These are phyloP conservation scores for Eremothecium coryli DNA, from an alignment of 1,139 yeast genomes.

Conservation along the genomic window DNA sequence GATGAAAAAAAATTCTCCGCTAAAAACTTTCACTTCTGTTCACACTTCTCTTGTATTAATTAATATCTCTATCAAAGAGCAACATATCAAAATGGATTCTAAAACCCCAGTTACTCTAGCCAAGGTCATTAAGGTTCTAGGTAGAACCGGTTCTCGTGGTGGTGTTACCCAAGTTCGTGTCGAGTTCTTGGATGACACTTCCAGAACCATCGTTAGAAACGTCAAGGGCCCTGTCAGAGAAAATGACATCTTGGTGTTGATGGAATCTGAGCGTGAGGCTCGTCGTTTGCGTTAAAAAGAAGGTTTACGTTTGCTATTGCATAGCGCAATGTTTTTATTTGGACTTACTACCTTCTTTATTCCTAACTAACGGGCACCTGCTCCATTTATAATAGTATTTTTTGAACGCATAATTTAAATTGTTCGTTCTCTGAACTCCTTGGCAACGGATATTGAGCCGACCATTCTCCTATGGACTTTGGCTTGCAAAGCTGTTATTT, in stretches of 20 bases:
- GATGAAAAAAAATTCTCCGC: background rate
- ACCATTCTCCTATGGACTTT: no score
- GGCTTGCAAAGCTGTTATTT: no score
- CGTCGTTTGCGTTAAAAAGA: conserved; percentile 44
- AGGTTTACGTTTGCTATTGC: background rate
- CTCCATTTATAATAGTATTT: background rate
- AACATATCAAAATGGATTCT: conserved; percentile 46
- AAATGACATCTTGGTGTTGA: conserved; percentile 96
- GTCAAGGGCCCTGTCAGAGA: conserved; percentile 99
- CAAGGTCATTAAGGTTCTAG: conserved; percentile 98
- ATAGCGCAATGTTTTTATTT: conserved; percentile 1
- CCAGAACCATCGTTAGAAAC: conserved; percentile 99
- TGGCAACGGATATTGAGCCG: no score
- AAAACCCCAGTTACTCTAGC: conserved; percentile 98
- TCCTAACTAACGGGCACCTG: no score
- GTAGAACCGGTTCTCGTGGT: conserved; percentile 99
- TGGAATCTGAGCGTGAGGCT: conserved; percentile 99
- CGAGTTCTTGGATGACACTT: conserved; percentile 95
- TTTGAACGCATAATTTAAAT: background rate
- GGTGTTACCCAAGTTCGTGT: conserved; percentile 99
- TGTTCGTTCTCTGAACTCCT: no score
- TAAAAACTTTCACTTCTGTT: no score
- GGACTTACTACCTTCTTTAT: background rate
- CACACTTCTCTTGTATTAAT: no score
- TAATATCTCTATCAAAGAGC: no score